Conservation (phyloP, 2,329 filamentous ascomycete genomes). For the Pseudogymnoascus sp. region DNA sequence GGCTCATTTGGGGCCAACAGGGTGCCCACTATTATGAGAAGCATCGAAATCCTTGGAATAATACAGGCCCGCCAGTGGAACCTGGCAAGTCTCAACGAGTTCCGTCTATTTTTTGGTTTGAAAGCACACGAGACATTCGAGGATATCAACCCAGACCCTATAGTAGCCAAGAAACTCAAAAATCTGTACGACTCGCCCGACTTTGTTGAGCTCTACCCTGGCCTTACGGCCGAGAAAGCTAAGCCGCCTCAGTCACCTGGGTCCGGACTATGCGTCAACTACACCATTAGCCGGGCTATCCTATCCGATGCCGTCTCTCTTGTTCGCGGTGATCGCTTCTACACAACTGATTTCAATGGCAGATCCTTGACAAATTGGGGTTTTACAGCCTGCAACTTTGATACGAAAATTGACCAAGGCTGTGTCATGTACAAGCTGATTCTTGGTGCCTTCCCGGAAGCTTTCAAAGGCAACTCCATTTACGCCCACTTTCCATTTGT, state of each 20-base stretch:
- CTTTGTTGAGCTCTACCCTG: constrained; percentile 61
- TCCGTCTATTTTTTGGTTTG: constrained; percentile 71
- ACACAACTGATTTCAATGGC: constrained; percentile 43
- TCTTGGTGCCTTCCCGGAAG: constrained; percentile 67
- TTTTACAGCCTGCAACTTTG: constrained; percentile 58
- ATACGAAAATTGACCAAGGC: constrained; percentile 67
- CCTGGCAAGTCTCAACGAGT: constrained; percentile 67
- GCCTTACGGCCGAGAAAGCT: constrained; percentile 52
- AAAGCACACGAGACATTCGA: constrained; percentile 70
- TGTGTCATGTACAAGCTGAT: constrained; percentile 82
- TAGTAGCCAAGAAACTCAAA: constrained; percentile 55
- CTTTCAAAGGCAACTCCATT: constrained; percentile 69
- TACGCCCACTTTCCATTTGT: constrained; percentile 54
- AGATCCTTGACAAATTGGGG: constrained; percentile 77
- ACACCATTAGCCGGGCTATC: constrained; percentile 46
- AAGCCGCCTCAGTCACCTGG: constrained; percentile 44
- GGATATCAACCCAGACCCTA: constrained; percentile 72
- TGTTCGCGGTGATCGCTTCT: constrained; percentile 50
- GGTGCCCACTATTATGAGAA: constrained; percentile 63
- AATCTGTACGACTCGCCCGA: constrained; percentile 53
- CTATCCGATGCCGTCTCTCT: constrained; percentile 52
- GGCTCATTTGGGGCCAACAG: constrained; percentile 63
- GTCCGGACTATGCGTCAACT: constrained; percentile 43
- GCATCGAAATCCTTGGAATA: constrained; percentile 74
- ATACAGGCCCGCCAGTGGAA: constrained; percentile 71